These are phyloP conservation scores for Usnea hakonensis DNA, from an alignment of 495 filamentous ascomycete genomes.

Conservation along the genomic window DNA sequence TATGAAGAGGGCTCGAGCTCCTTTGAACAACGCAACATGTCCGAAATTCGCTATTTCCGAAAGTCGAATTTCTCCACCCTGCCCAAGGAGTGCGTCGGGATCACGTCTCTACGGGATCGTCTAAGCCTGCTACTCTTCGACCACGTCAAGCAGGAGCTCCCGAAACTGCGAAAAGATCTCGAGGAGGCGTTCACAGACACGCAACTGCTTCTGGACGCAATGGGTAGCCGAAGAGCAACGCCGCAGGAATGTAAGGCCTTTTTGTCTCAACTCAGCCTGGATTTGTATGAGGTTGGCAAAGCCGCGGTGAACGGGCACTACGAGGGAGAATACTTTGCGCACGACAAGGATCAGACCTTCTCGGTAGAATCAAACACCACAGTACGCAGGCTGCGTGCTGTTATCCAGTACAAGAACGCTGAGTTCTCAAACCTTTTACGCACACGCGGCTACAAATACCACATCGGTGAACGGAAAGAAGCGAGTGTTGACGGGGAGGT, in stretches of 20 bases:
- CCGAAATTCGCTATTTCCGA: slow-evolving; percentile 12
- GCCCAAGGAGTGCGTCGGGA: slow-evolving; percentile 25
- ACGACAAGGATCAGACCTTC: slow-evolving; percentile 4
- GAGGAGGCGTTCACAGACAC: slow-evolving; percentile 17
- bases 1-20: slow-evolving; percentile 1
- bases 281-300: slow-evolving; percentile 28
- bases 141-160: slow-evolving; percentile 36
- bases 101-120: slow-evolving; percentile 34
- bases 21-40: too few relatives aligned
- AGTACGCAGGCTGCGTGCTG: slow-evolving; percentile 24
- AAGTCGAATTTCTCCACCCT: slow-evolving; percentile 22
- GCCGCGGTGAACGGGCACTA: slow-evolving; percentile 27
- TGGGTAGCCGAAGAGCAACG: slow-evolving; percentile 20
- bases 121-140: slow-evolving; percentile 35
- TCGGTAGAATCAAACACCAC: slow-evolving; percentile 15
- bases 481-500: neutral
- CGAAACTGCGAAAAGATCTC: slow-evolving; percentile 15
- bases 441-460: slow-evolving; percentile 25
- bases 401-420: slow-evolving; percentile 26
- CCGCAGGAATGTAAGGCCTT: slow-evolving; percentile 23
- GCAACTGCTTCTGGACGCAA: slow-evolving; percentile 4
- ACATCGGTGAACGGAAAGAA: slow-evolving; percentile 1
- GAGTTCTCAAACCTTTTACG: slow-evolving; percentile 23
- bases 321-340: slow-evolving; percentile 23
- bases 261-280: slow-evolving; percentile 24